These are phyloP conservation scores for Rhizodiscina lignyota DNA, from an alignment of 495 filamentous ascomycete genomes.

Conservation along the genomic window DNA sequence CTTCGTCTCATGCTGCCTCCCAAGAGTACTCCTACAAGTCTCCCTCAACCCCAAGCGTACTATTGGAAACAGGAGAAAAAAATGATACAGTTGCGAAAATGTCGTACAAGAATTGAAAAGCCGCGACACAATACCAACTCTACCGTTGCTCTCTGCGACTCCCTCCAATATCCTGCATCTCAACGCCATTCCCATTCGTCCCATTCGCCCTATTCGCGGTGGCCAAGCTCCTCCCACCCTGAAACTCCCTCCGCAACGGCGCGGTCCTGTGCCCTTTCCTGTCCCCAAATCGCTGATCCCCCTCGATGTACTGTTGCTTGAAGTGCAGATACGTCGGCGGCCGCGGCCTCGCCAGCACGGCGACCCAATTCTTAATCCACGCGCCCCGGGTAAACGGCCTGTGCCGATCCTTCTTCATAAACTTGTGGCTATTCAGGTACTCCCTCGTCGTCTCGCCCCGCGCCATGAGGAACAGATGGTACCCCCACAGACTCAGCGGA, in stretches of 20 bases:
- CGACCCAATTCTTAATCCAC: conserved; percentile 37
- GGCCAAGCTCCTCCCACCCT: conserved; percentile 30
- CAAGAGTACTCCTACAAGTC: not conserved
- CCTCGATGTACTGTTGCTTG: not conserved
- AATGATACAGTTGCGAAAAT: no score
- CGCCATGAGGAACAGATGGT: conserved; percentile 79
- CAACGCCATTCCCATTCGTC: conserved; percentile 25
- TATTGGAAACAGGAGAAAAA: no score
- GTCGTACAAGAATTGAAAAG: no score
- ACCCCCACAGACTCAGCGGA: conserved; percentile 65
- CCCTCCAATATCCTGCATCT: not conserved
- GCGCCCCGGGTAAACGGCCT: conserved; percentile 73
- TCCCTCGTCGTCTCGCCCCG: conserved; percentile 90
- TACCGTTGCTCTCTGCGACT: not conserved
- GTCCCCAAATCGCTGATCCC: not conserved
- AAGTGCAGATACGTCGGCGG: not conserved
- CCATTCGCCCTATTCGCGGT: conserved; percentile 55
- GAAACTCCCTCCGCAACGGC: not conserved
- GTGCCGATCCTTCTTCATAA: conserved; percentile 78
- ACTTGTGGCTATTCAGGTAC: conserved; percentile 90
- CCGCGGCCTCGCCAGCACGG: not conserved
- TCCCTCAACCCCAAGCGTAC: conserved; percentile 1
- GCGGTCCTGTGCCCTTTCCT: not conserved
- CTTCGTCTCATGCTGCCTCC: not conserved
- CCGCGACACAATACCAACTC: no score